phyloP scores from a whole-genome alignment of 768 basidiomycete species.

The Mrakia frigida region DNA sequence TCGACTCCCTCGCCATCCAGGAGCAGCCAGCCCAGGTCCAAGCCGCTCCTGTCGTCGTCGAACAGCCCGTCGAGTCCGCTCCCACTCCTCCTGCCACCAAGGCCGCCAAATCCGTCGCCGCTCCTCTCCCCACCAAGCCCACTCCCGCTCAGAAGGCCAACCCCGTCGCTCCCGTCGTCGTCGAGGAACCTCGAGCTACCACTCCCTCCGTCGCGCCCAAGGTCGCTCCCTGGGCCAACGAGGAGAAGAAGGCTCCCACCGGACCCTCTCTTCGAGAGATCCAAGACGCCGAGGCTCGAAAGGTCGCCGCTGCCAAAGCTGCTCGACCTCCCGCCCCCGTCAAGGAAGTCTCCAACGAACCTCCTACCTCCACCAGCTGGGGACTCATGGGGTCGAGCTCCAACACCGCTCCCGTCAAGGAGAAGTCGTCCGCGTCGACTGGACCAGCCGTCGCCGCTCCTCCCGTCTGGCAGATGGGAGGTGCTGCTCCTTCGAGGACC shows the following conservation, averaged over 20 bases:
- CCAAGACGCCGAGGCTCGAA: conserved; percentile 84
- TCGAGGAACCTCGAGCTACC: conserved; percentile 15
- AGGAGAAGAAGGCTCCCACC: conserved; percentile 51
- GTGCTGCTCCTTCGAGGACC: conserved; percentile 59
- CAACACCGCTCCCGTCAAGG: conserved; percentile 9
- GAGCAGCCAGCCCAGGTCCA: conserved; percentile 33
- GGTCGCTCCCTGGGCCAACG: conserved; percentile 44
- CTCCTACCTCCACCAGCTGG: conserved; percentile 41
- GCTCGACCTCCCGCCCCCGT: conserved; percentile 45
- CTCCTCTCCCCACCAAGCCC: conserved; percentile 32
- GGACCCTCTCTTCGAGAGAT: conserved; percentile 82
- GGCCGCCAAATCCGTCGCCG: not conserved
- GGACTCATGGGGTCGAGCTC: conserved; percentile 34
- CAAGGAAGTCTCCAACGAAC: conserved; percentile 37
- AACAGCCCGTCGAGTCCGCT: conserved; percentile 31
- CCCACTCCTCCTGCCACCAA: conserved; percentile 27
- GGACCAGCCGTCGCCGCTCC: conserved; percentile 39
- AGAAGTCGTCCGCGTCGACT: conserved; percentile 37
- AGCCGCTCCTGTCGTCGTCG: conserved; percentile 30
- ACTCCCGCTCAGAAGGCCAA: conserved; percentile 8
- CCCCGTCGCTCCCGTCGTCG: conserved; percentile 16
- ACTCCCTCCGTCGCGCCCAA: conserved; percentile 20
- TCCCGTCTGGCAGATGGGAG: conserved; percentile 41
- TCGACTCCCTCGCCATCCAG: conserved; percentile 4
- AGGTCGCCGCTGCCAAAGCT: conserved; percentile 57